A percentile compares a stretch with the other conserved stretches of the same genome.
These are phyloP conservation scores for Diaporthe citrichinensis DNA, from an alignment of 2,329 filamentous ascomycete species.

Conservation along the genomic window DNA sequence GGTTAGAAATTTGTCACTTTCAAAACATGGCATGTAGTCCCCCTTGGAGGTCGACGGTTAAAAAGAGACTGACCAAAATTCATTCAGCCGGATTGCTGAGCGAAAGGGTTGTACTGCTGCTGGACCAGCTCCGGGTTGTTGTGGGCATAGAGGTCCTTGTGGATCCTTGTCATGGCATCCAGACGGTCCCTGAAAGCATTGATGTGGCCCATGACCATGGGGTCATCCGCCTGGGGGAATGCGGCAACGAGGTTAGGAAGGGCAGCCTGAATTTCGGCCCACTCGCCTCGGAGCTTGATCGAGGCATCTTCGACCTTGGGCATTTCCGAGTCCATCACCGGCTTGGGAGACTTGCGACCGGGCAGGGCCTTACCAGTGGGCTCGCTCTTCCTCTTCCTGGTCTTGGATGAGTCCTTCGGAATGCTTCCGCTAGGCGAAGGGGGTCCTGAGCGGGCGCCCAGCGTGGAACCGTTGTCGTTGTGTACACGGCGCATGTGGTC, in stretches of 20 bases:
- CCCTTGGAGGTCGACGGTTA: too few relatives aligned
- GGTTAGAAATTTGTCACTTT: not conserved
- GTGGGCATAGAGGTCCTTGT: conserved; percentile 53
- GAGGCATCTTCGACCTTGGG: conserved; percentile 53
- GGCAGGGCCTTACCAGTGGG: conserved; percentile 55
- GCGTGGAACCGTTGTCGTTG: conserved; percentile 67
- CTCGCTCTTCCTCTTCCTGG: conserved; percentile 72
- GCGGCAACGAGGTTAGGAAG: conserved; percentile 71
- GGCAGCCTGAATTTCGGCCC: conserved; percentile 74
- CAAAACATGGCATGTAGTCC: not conserved
- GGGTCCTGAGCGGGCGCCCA: conserved; percentile 44
- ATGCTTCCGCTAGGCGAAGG: conserved; percentile 44
- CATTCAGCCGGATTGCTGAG: conserved; percentile 55
- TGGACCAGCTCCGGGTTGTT: conserved; percentile 51
- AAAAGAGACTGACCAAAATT: conserved; percentile 46
- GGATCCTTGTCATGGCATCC: conserved; percentile 66
- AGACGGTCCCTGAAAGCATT: conserved; percentile 65
- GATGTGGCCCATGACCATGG: conserved; percentile 68
- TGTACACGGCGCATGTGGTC: conserved; percentile 99
- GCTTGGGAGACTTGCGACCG: conserved; percentile 63
- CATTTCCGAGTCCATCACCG: conserved; percentile 49
- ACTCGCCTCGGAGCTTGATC: conserved; percentile 65
- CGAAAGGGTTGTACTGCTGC: conserved; percentile 54
- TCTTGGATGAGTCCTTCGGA: conserved; percentile 59
- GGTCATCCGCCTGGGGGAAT: conserved; percentile 64